Conservation (phyloP, 768 basidiomycete genomes). For the Boletellus sp. region DNA sequence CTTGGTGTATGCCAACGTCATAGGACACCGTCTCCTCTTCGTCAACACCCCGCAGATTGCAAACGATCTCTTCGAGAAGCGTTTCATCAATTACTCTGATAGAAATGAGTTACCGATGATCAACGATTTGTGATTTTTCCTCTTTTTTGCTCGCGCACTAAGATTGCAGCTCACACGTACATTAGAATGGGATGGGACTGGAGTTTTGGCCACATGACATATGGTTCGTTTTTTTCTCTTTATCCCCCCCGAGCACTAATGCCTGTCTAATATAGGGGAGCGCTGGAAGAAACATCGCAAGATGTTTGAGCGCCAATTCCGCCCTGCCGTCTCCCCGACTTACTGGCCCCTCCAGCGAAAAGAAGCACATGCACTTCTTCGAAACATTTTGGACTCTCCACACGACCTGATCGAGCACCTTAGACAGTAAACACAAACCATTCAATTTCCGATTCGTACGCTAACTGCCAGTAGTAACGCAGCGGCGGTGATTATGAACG, state of each 20-base stretch:
- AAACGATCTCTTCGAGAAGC: conserved; percentile 54
- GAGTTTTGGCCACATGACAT: conserved; percentile 55
- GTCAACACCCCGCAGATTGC: conserved; percentile 46
- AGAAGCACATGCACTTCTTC: conserved; percentile 44
- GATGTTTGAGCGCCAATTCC: conserved; percentile 52
- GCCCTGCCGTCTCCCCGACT: conserved; percentile 37
- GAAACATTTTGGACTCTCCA: conserved; percentile 40
- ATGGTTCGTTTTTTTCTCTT: conserved; percentile 29
- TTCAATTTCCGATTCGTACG: not conserved
- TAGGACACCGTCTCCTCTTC: conserved; percentile 48
- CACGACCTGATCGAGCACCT: conserved; percentile 46
- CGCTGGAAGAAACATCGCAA: conserved; percentile 51
- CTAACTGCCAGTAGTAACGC: conserved; percentile 38
- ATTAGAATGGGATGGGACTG: conserved; percentile 46
- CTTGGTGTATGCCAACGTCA: conserved; percentile 48
- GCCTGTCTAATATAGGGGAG: conserved; percentile 36
- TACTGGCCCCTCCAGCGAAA: conserved; percentile 46
- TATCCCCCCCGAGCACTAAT: not conserved
- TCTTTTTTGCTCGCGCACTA: not conserved
- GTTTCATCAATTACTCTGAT: conserved; percentile 55
- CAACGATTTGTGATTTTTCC: conserved; percentile 43
- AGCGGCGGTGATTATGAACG: conserved; percentile 51
- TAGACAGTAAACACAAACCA: conserved; percentile 38
- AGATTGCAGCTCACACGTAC: conserved; percentile 9
- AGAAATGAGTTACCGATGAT: conserved; percentile 47